A percentile compares a stretch with the other conserved stretches of the same genome.
These are phyloP conservation scores for Vigna reflexopilosa DNA, from an alignment of 306 rosid species.

Conservation along the genomic window DNA sequence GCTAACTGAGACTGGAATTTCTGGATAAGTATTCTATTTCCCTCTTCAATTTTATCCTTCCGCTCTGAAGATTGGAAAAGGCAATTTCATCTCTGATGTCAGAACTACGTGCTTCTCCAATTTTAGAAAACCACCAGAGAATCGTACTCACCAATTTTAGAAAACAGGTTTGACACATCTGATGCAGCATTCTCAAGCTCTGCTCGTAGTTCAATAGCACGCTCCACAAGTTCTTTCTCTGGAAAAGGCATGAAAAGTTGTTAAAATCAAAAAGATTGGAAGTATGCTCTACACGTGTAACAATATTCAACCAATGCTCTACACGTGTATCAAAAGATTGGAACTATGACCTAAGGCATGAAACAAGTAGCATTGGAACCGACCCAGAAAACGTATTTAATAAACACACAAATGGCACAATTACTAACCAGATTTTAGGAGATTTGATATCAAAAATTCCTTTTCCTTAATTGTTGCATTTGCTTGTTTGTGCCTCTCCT, in stretches of 20 bases:
- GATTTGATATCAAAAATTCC: constrained; percentile 90
- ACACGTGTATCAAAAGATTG: background rate
- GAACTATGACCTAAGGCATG: constrained; percentile 3
- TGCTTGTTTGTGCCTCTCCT: constrained; percentile 92
- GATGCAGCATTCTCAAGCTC: constrained; percentile 98
- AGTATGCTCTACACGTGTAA: background rate
- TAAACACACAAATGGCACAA: background rate
- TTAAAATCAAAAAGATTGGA: constrained; percentile 13
- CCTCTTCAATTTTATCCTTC: constrained; percentile 91
- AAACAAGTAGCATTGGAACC: background rate
- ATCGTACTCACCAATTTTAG: constrained; percentile 83
- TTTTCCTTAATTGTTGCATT: constrained; percentile 94
- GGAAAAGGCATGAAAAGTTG: constrained; percentile 37
- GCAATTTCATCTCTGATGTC: constrained; percentile 17
- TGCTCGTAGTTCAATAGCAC: constrained; percentile 83
- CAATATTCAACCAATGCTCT: background rate
- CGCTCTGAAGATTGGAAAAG: constrained; percentile 65
- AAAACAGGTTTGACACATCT: constrained; percentile 84
- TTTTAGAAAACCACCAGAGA: constrained; percentile 29
- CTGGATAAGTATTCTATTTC: constrained; percentile 76
- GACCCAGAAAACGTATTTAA: background rate
- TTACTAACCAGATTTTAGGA: constrained; percentile 85
- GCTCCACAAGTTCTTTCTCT: constrained; percentile 92
- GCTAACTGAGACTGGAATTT: constrained; percentile 82
- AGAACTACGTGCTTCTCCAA: constrained; percentile 32